A percentile compares a stretch with the other conserved stretches of the same genome.
These are phyloP conservation scores for Acorus gramineus DNA, from an alignment of 106 monocot species.

Conservation along the genomic window DNA sequence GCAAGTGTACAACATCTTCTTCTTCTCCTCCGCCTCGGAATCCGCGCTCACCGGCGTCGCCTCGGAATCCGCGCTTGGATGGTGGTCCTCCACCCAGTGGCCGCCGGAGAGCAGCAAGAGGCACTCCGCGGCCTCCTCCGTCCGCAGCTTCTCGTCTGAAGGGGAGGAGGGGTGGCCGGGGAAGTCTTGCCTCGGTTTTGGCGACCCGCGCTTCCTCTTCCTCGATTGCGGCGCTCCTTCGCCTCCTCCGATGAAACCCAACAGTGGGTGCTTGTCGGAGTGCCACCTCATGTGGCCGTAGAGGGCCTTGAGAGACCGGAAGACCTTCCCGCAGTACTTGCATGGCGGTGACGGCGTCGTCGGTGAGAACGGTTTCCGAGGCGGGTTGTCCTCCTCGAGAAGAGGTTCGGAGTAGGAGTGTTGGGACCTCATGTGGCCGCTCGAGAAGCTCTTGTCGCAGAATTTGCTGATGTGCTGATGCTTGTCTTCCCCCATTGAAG, in stretches of 20 bases:
- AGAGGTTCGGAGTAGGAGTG: not conserved
- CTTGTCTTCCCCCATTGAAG: not conserved
- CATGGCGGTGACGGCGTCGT: not conserved
- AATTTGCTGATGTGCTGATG: no score
- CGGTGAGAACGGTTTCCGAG: no score
- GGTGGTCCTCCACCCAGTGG: not conserved
- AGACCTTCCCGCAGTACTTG: constrained; percentile 33
- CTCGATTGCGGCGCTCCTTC: no score
- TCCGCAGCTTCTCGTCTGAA: not conserved
- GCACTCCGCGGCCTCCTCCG: no score
- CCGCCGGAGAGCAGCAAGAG: not conserved
- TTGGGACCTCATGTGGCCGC: not conserved
- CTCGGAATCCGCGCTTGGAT: not conserved
- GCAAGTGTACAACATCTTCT: constrained; percentile 12
- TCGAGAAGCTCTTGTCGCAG: no score
- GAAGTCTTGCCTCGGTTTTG: not conserved
- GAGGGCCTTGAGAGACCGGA: constrained; percentile 31
- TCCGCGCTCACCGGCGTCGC: not conserved
- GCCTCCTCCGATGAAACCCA: no score
- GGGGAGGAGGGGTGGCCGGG: not conserved
- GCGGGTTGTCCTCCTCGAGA: constrained; percentile 9
- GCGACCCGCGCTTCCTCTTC: not conserved
- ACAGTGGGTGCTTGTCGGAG: not conserved
- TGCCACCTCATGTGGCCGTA: constrained; percentile 63
- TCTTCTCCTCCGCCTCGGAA: not conserved